These are phyloP conservation scores for Crithidia acanthocephali DNA, from an alignment of 208 protist genomes.

Conservation along the genomic window DNA sequence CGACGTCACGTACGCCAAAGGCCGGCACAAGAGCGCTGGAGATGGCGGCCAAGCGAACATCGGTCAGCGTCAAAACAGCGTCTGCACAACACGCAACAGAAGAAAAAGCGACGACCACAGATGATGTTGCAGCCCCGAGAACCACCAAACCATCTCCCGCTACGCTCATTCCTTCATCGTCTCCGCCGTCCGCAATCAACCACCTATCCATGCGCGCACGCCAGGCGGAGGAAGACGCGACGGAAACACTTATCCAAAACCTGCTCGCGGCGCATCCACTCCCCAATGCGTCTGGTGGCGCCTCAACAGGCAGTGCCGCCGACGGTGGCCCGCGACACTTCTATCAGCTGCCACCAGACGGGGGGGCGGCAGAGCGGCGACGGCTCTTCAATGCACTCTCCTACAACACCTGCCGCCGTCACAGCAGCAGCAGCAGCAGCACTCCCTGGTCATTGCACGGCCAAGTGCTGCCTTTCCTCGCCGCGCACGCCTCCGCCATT, in stretches of 20 bases:
- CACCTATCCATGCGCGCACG: too few relatives aligned
- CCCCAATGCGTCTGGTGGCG: not conserved
- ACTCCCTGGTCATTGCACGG: slow-evolving; percentile 12
- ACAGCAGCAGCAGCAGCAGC: not conserved
- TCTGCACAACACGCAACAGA: too few relatives aligned
- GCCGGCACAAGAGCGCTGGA: too few relatives aligned
- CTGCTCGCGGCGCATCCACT: not conserved
- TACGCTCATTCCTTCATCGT: not conserved
- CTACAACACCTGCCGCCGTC: not conserved
- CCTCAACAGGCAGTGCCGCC: not conserved
- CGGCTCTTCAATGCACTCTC: slow-evolving; percentile 8
- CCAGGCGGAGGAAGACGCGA: not conserved
- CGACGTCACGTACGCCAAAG: too few relatives aligned
- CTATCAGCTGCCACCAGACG: slow-evolving; percentile 10
- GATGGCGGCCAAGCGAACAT: too few relatives aligned
- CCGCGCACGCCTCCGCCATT: slow-evolving; percentile 7
- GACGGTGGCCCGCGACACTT: not conserved
- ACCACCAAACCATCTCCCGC: not conserved
- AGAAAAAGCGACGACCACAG: not conserved
- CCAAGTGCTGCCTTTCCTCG: slow-evolving; percentile 25
- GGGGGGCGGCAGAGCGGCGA: not conserved
- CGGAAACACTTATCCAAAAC: not conserved
- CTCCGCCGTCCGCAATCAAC: too few relatives aligned
- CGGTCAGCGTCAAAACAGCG: too few relatives aligned
- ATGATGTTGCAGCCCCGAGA: not conserved